These are phyloP conservation scores for Colletotrichum somersetense DNA, from an alignment of 2,329 filamentous ascomycete species.

Conservation along the genomic window DNA sequence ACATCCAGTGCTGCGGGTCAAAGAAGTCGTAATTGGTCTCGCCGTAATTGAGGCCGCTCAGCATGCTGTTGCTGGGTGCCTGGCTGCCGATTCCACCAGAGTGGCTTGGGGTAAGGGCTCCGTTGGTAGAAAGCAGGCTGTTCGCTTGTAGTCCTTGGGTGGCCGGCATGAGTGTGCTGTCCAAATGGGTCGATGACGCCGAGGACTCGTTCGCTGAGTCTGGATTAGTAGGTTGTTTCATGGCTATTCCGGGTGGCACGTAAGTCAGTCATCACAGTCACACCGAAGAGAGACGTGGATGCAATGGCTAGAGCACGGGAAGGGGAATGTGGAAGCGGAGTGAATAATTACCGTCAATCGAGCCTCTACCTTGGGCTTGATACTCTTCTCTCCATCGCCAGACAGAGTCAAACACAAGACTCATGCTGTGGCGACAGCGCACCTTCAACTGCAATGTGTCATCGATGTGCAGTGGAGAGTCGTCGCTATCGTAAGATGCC, in stretches of 20 bases:
- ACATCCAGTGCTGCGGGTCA: constrained; percentile 92
- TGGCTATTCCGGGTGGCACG: constrained; percentile 61
- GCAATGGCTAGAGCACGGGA: constrained; percentile 38
- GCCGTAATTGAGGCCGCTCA: constrained; percentile 68
- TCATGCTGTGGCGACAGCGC: constrained; percentile 88
- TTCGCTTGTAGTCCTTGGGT: constrained; percentile 63
- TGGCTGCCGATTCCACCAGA: constrained; percentile 50
- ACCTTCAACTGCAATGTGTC: constrained; percentile 84
- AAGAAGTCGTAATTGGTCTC: constrained; percentile 87
- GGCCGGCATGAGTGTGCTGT: constrained; percentile 67
- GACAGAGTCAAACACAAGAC: constrained; percentile 85
- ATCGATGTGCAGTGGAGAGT: constrained; percentile 67
- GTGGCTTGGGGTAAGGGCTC: constrained; percentile 65
- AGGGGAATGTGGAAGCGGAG: constrained; percentile 29
- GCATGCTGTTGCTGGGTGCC: constrained; percentile 57
- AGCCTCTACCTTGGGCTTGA: constrained; percentile 76
- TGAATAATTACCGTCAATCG: constrained; percentile 74
- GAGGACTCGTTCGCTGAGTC: constrained; percentile 82
- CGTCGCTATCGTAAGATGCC: constrained; percentile 60
- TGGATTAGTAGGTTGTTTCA: constrained; percentile 88
- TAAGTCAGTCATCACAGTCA: constrained; percentile 46
- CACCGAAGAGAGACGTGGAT: constrained; percentile 43
- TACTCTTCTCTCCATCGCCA: constrained; percentile 89
- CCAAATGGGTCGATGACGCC: constrained; percentile 74
- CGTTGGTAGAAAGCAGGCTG: constrained; percentile 62